phyloP scores from a whole-genome alignment of 2,329 filamentous ascomycete genomes.

The Lanzia echinophila region DNA sequence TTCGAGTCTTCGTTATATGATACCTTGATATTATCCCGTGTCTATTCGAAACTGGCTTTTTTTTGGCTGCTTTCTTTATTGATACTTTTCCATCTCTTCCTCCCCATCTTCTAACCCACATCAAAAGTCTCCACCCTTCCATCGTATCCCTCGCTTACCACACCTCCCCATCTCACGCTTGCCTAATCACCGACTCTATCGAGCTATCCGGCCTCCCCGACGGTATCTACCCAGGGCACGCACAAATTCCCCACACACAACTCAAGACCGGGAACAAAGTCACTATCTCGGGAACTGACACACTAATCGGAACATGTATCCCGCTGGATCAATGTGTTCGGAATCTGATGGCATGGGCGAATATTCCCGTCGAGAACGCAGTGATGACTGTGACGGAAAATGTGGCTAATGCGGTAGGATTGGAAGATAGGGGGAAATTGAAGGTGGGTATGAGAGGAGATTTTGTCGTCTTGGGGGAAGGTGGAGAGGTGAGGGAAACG shows the following conservation, averaged over 20 bases:
- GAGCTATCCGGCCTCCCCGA: conserved; percentile 47
- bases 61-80: too few species aligned
- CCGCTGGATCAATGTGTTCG: conserved; percentile 43
- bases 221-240: conserved; percentile 44
- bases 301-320: conserved; percentile 47
- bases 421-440: conserved; percentile 22
- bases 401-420: conserved; percentile 21
- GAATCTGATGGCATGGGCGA: conserved; percentile 30
- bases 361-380: conserved; percentile 21
- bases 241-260: conserved; percentile 44
- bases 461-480: conserved; percentile 23
- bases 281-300: conserved; percentile 46
- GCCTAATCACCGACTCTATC: conserved; percentile 48
- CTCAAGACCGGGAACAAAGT: conserved; percentile 42
- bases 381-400: conserved; percentile 28
- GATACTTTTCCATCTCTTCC: too few species aligned
- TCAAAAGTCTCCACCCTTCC: conserved; percentile 38
- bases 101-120: background rate
- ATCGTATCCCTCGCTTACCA: conserved; percentile 43
- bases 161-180: conserved; percentile 39
- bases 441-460: conserved; percentile 23
- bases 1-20: too few species aligned
- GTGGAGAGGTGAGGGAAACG: conserved; percentile 20
- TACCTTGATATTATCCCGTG: too few species aligned
- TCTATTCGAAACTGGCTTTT: too few species aligned